A percentile compares a stretch with the other conserved stretches of the same genome.
Evolutionary conservation across 108 stramenopile genomes (phyloP).

Genomic region (Discostella stelligeroides): DNA sequence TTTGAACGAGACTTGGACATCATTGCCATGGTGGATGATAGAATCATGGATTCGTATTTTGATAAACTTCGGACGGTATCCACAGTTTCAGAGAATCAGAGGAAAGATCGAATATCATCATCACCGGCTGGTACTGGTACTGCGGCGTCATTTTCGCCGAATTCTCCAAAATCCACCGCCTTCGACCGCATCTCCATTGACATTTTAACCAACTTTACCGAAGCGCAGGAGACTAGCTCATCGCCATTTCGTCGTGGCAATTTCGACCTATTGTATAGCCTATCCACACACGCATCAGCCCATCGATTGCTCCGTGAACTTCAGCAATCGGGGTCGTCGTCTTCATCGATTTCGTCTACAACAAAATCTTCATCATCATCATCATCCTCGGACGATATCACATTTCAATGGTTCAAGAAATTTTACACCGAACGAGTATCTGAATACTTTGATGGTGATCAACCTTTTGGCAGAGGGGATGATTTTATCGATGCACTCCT

Average conservation of each 20-base stretch:
- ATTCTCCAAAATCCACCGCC: too few relatives aligned
- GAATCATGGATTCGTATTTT: conserved; percentile 67
- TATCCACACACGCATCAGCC: conserved; percentile 77
- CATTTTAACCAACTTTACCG: conserved; percentile 51
- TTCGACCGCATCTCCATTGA: conserved; percentile 61
- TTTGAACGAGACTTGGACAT: conserved; percentile 73
- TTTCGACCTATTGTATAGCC: conserved; percentile 71
- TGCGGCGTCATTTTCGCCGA: conserved; percentile 12
- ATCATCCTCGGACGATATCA: conserved; percentile 28
- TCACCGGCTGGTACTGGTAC: too few relatives aligned
- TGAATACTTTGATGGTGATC: conserved; percentile 75
- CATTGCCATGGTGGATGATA: conserved; percentile 48
- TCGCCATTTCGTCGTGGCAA: conserved; percentile 75
- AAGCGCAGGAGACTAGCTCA: conserved; percentile 48
- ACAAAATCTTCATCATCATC: neutral
- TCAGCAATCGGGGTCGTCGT: conserved; percentile 2
- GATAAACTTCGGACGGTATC: conserved; percentile 14
- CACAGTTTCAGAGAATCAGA: neutral
- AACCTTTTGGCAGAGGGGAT: conserved; percentile 61
- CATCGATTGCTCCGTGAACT: conserved; percentile 65
- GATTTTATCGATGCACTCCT: conserved; percentile 77
- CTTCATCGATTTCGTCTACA: neutral
- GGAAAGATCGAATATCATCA: neutral
- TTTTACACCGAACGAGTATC: conserved; percentile 63
- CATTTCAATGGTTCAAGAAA: conserved; percentile 57